Evolutionary conservation across 2,329 filamentous ascomycete genomes (phyloP).

Genomic region (Capronia americana): DNA sequence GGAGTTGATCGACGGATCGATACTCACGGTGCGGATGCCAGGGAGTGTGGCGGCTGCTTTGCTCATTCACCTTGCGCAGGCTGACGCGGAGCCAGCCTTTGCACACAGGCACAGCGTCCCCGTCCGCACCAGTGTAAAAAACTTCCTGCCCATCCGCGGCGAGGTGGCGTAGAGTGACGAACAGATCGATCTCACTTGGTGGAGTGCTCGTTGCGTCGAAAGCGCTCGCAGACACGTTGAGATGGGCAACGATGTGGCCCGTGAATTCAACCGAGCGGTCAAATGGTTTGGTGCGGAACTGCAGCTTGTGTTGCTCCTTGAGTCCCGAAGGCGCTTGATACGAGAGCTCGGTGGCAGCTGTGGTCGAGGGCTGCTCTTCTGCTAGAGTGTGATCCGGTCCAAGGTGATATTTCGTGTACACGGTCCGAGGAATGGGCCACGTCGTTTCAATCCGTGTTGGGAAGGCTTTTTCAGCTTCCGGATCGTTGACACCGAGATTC

Average conservation of each 20-base stretch:
- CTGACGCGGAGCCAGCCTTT: conserved; percentile 64
- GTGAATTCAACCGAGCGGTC: conserved; percentile 72
- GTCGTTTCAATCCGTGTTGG: conserved; percentile 62
- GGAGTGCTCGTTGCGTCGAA: conserved; percentile 47
- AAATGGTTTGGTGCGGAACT: conserved; percentile 66
- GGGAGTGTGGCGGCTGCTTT: conserved; percentile 52
- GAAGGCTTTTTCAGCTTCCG: conserved; percentile 64
- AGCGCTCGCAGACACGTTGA: conserved; percentile 64
- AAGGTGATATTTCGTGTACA: conserved; percentile 68
- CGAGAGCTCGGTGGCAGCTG: conserved; percentile 51
- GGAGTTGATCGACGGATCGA: conserved; percentile 54
- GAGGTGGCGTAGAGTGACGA: conserved; percentile 62
- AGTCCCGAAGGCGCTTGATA: conserved; percentile 67
- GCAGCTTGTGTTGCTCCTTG: conserved; percentile 60
- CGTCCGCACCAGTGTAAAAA: conserved; percentile 62
- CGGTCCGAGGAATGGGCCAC: conserved; percentile 71
- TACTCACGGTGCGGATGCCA: conserved; percentile 60
- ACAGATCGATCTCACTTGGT: conserved; percentile 60
- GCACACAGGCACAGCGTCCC: conserved; percentile 60
- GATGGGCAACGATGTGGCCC: conserved; percentile 68
- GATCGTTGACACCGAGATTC: conserved; percentile 70
- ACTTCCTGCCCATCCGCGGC: conserved; percentile 58
- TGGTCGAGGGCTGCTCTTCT: conserved; percentile 49
- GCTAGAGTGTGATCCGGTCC: conserved; percentile 45
- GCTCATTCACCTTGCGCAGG: conserved; percentile 55